These are phyloP conservation scores for Turritis glabra DNA, from an alignment of 345 rosid genomes.

Conservation along the genomic window DNA sequence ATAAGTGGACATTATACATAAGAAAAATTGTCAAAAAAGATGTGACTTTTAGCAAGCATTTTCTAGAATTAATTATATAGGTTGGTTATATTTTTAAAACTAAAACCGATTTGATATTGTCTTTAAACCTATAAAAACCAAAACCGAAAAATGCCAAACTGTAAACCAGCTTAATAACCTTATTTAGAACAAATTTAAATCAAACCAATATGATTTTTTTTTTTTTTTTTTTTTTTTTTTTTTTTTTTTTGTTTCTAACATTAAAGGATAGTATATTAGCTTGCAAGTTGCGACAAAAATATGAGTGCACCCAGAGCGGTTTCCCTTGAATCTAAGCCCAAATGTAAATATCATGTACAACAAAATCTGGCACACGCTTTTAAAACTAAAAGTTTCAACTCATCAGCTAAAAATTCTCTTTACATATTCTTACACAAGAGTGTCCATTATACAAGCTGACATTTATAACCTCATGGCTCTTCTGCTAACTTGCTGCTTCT, in stretches of 20 bases:
- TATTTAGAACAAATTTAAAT: too few relatives aligned
- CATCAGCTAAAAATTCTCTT: conserved; percentile 26
- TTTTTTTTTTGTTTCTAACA: too few relatives aligned
- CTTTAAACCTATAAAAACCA: too few relatives aligned
- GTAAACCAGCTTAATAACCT: not conserved
- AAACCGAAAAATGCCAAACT: not conserved
- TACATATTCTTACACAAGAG: conserved; percentile 20
- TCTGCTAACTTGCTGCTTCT: conserved; percentile 17
- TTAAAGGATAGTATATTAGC: too few relatives aligned
- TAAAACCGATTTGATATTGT: too few relatives aligned
- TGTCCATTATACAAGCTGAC: conserved; percentile 25
- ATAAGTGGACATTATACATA: too few relatives aligned
- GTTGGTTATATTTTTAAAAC: too few relatives aligned
- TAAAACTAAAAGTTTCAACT: conserved; percentile 9
- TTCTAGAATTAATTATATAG: too few relatives aligned
- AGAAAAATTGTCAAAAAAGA: too few relatives aligned
- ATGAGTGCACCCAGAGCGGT: not conserved
- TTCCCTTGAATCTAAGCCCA: not conserved
- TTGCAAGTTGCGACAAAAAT: not conserved
- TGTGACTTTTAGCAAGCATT: too few relatives aligned
- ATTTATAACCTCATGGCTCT: not conserved
- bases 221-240: too few relatives aligned
- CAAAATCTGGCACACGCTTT: conserved; percentile 4
- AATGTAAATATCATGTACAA: conserved; percentile 28
- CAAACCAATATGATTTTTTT: too few relatives aligned